phyloP scores from a whole-genome alignment of 305 asterid species.

The Fraxinus sp. region DNA sequence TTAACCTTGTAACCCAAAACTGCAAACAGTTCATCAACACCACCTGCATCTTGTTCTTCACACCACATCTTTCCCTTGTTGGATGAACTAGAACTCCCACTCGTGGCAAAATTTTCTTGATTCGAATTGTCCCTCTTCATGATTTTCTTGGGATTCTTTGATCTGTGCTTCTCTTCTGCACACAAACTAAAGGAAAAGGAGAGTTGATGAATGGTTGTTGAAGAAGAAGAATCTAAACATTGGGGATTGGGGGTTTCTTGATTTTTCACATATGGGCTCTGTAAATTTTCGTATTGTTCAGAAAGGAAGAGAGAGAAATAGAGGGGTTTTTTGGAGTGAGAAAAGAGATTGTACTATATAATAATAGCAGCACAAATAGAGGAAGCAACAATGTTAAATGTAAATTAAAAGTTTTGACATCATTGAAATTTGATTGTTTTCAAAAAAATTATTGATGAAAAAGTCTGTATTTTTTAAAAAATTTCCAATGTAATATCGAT shows the following conservation, averaged over 20 bases:
- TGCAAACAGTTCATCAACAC: slow-evolving; percentile 61
- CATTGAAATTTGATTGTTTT: too few relatives aligned
- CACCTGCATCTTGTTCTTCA: slow-evolving; percentile 41
- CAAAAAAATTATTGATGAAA: not conserved
- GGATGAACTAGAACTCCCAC: slow-evolving; percentile 29
- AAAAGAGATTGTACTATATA: slow-evolving; percentile 3
- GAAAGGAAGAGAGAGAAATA: slow-evolving; percentile 17
- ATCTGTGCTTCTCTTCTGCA: not conserved
- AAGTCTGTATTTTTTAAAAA: not conserved
- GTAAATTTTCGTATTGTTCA: slow-evolving; percentile 6
- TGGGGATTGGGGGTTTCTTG: slow-evolving; percentile 35
- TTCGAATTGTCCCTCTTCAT: slow-evolving; percentile 38
- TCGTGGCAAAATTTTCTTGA: slow-evolving; percentile 29
- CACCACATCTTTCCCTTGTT: slow-evolving; percentile 56
- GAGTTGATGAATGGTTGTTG: slow-evolving; percentile 17
- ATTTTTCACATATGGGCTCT: not conserved
- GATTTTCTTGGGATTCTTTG: slow-evolving; percentile 12
- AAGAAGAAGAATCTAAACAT: slow-evolving; percentile 36
- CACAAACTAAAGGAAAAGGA: slow-evolving; percentile 1
- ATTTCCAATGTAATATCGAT: too few relatives aligned
- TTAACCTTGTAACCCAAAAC: slow-evolving; percentile 61
- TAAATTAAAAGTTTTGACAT: too few relatives aligned
- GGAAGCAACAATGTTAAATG: too few relatives aligned
- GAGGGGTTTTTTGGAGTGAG: not conserved
- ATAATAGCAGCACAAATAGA: slow-evolving; percentile 27